Percentiles rank a stretch among this genome's conserved stretches.
These are phyloP conservation scores for Neofusicoccum sp. DNA, from an alignment of 2,329 filamentous ascomycete genomes.

Conservation along the genomic window DNA sequence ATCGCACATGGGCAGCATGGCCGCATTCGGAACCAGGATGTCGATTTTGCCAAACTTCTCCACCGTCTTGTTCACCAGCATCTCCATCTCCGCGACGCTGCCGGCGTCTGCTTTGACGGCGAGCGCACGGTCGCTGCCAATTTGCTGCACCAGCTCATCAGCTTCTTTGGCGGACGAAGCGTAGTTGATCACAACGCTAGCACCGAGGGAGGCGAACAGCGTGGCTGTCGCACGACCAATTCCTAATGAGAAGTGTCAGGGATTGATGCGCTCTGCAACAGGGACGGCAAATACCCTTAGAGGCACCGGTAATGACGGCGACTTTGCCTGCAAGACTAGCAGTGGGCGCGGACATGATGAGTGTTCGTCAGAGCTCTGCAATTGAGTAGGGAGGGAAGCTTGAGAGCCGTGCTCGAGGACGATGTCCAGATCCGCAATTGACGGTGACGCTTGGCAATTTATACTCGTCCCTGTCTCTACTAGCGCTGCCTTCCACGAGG, in stretches of 20 bases:
- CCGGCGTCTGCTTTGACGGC: slow-evolving; percentile 71
- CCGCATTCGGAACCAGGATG: slow-evolving; percentile 59
- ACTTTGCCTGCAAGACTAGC: slow-evolving; percentile 63
- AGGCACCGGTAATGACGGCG: slow-evolving; percentile 75
- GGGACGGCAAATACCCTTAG: slow-evolving; percentile 58
- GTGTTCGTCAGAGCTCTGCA: neutral
- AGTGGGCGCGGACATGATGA: neutral
- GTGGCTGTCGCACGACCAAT: slow-evolving; percentile 68
- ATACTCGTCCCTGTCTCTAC: neutral
- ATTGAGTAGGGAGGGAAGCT: neutral
- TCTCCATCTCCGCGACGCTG: slow-evolving; percentile 39
- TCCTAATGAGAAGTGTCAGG: slow-evolving; percentile 48
- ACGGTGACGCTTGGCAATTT: neutral
- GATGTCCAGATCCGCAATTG: neutral
- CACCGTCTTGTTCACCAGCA: neutral
- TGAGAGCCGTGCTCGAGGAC: neutral
- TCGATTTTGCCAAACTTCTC: slow-evolving; percentile 55
- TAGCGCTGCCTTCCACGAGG: neutral
- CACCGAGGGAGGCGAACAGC: slow-evolving; percentile 70
- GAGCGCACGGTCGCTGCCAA: slow-evolving; percentile 60
- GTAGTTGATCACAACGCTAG: slow-evolving; percentile 68
- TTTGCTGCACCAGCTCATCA: slow-evolving; percentile 52
- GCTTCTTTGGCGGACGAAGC: slow-evolving; percentile 59
- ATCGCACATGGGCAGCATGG: slow-evolving; percentile 46
- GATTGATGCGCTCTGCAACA: neutral